phyloP scores from a whole-genome alignment of 352 stramenopile genomes.

The Pelagophyceae sp. region DNA sequence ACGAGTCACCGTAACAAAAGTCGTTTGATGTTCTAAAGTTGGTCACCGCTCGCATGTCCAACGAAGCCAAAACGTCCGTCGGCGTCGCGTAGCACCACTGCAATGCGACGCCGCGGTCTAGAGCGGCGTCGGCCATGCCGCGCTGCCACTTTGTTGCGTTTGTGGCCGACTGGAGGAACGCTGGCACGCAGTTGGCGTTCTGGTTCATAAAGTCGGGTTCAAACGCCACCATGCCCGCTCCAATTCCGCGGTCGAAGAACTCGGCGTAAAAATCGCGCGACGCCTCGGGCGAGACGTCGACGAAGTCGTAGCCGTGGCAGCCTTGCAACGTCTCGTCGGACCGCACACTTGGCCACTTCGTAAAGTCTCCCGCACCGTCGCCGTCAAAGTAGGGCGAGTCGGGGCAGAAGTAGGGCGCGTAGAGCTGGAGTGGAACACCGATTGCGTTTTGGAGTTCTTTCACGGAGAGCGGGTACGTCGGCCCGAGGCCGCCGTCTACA shows the following conservation, averaged over 20 bases:
- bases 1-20: constrained; percentile 36
- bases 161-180: constrained; percentile 21
- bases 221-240: constrained; percentile 31
- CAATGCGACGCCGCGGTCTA: constrained; percentile 23
- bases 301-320: constrained; percentile 30
- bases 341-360: constrained; percentile 18
- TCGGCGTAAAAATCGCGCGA: constrained; percentile 32
- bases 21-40: constrained; percentile 37
- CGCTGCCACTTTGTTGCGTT: constrained; percentile 20
- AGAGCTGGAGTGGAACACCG: constrained; percentile 34
- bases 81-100: constrained; percentile 39
- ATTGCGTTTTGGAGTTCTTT: constrained; percentile 23
- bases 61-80: constrained; percentile 24
- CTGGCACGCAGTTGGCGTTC: constrained; percentile 35
- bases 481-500: constrained; percentile 28
- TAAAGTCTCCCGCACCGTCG: background rate
- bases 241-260: constrained; percentile 30
- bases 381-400: constrained; percentile 28
- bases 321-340: constrained; percentile 26
- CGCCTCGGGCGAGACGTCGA: constrained; percentile 23
- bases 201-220: constrained; percentile 43
- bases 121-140: constrained; percentile 35
- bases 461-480: constrained; percentile 28
- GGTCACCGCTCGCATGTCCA: constrained; percentile 29
- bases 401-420: constrained; percentile 39